Conservation (phyloP, 768 basidiomycete genomes). For the Boletus pseudopeckii region DNA sequence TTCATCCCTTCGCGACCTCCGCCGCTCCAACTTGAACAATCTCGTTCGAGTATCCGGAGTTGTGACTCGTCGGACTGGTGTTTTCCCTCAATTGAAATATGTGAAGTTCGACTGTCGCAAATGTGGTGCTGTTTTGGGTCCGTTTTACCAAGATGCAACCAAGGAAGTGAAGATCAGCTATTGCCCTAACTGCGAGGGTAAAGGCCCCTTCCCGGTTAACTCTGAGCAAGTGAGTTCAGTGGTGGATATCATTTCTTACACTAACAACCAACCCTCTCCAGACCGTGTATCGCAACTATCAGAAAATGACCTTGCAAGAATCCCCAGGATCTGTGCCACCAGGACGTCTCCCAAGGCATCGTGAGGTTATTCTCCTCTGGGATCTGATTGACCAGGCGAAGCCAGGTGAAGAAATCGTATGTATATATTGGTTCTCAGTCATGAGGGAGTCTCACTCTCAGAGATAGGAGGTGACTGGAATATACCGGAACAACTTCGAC, state of each 20-base stretch:
- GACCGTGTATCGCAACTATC: conserved; percentile 98
- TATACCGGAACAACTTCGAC: conserved; percentile 99
- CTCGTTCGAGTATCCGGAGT: conserved; percentile 95
- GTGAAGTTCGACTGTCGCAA: conserved; percentile 98
- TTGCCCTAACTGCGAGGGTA: conserved; percentile 90
- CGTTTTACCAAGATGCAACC: conserved; percentile 96
- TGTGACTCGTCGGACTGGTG: conserved; percentile 91
- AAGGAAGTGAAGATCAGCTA: conserved; percentile 93
- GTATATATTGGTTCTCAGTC: conserved; percentile 28
- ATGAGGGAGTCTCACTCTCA: conserved; percentile 5
- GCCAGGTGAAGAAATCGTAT: conserved; percentile 95
- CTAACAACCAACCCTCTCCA: conserved; percentile 31
- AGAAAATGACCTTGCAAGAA: conserved; percentile 98
- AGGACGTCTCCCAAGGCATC: conserved; percentile 92
- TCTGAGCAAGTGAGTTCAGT: conserved; percentile 75
- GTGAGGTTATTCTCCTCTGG: conserved; percentile 96
- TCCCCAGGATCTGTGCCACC: conserved; percentile 97
- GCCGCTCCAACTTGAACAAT: conserved; percentile 89
- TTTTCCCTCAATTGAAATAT: conserved; percentile 99
- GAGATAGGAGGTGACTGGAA: conserved; percentile 88
- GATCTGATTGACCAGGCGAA: conserved; percentile 98
- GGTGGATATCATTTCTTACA: not conserved
- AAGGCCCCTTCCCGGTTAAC: conserved; percentile 94
- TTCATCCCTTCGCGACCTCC: conserved; percentile 88
- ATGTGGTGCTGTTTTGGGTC: conserved; percentile 90